These are phyloP conservation scores for Planoprotostelium fungivorum DNA, from an alignment of 78 protist species.

Conservation along the genomic window DNA sequence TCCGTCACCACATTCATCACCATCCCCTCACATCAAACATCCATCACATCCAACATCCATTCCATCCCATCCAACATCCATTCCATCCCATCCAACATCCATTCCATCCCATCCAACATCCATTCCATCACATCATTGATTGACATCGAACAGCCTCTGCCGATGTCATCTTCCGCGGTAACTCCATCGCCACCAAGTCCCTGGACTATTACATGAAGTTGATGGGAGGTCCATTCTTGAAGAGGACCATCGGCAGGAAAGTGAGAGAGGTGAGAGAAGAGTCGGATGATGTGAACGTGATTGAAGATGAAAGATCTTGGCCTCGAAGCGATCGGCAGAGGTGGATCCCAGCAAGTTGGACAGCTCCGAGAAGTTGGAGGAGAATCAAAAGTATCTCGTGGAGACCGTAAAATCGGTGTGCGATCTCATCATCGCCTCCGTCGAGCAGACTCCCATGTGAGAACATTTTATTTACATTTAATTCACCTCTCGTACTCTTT, in stretches of 20 bases:
- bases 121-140: too few species aligned
- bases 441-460: neutral
- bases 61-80: too few species aligned
- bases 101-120: too few species aligned
- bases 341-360: slow-evolving; percentile 62
- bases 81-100: too few species aligned
- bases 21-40: too few species aligned
- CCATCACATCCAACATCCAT: too few species aligned
- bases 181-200: slow-evolving; percentile 69
- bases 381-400: slow-evolving; percentile 27
- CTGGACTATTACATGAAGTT: slow-evolving; percentile 62
- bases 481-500: too few species aligned
- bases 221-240: slow-evolving; percentile 32
- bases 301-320: slow-evolving; percentile 20
- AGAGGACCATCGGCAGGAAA: slow-evolving; percentile 26
- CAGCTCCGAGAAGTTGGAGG: slow-evolving; percentile 31
- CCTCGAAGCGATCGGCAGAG: slow-evolving; percentile 50
- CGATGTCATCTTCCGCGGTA: slow-evolving; percentile 69
- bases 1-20: too few species aligned
- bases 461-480: too few species aligned
- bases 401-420: slow-evolving; percentile 27
- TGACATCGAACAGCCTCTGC: slow-evolving; percentile 7
- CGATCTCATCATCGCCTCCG: slow-evolving; percentile 14
- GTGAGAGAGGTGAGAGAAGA: neutral
- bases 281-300: too few species aligned